phyloP scores from a whole-genome alignment of 768 basidiomycete species.

The Clavaria fumosa region DNA sequence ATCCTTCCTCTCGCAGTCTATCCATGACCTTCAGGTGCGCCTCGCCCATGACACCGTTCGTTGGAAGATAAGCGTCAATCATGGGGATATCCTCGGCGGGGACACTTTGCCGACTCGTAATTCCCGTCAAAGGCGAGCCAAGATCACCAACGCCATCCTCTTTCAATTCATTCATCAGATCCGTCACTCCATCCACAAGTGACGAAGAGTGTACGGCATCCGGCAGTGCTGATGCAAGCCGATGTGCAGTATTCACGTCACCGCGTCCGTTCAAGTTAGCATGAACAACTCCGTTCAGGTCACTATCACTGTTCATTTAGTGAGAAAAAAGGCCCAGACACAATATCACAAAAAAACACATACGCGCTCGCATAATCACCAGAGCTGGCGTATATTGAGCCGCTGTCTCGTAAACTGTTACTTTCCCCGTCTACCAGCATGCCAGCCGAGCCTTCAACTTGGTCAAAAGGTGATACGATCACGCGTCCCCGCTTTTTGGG shows the following conservation, averaged over 20 bases:
- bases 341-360: too few species aligned
- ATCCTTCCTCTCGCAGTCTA: too few species aligned
- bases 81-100: constrained; percentile 43
- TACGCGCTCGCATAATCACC: too few species aligned
- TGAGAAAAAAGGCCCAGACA: too few species aligned
- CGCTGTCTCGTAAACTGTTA: too few species aligned
- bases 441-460: too few species aligned
- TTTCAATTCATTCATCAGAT: constrained; percentile 14
- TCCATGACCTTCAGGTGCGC: neutral
- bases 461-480: too few species aligned
- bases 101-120: constrained; percentile 38
- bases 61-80: constrained; percentile 13
- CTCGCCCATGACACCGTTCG: constrained; percentile 8
- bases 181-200: constrained; percentile 1
- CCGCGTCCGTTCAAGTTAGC: too few species aligned
- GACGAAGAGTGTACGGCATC: neutral
- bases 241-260: neutral
- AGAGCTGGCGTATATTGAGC: too few species aligned
- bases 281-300: too few species aligned
- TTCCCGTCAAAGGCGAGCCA: constrained; percentile 32
- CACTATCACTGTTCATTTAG: too few species aligned
- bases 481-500: constrained; percentile 31
- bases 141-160: constrained; percentile 31
- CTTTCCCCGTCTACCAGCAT: too few species aligned
- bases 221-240: neutral